phyloP scores from a whole-genome alignment of 2,329 filamentous ascomycete genomes.

The Huntiella moniliformis region DNA sequence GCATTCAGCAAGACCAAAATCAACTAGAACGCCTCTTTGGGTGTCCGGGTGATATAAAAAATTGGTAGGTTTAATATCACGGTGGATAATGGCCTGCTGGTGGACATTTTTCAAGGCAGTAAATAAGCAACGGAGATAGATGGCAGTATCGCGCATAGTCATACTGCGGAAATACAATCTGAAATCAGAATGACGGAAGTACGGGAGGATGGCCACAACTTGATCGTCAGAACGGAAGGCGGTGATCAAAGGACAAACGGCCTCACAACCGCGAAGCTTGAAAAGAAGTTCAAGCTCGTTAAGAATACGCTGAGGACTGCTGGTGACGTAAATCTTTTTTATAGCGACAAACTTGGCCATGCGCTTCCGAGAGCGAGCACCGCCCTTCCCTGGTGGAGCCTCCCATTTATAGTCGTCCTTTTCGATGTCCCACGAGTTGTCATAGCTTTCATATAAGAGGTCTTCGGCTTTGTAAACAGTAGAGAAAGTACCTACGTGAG shows the following conservation, averaged over 20 bases:
- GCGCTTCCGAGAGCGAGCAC: constrained; percentile 15
- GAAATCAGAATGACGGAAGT: constrained; percentile 91
- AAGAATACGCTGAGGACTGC: constrained; percentile 77
- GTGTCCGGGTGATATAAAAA: constrained; percentile 77
- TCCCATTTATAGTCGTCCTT: constrained; percentile 48
- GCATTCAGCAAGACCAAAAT: constrained; percentile 89
- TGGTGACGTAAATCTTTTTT: constrained; percentile 99
- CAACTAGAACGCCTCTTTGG: constrained; percentile 79
- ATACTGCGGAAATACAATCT: constrained; percentile 85
- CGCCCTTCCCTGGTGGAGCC: constrained; percentile 37
- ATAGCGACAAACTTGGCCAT: constrained; percentile 71
- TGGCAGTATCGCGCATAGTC: constrained; percentile 64
- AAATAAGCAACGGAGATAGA: constrained; percentile 81
- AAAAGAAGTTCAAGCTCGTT: constrained; percentile 91
- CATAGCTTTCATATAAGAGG: constrained; percentile 60
- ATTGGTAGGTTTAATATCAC: constrained; percentile 95
- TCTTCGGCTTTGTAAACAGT: constrained; percentile 99
- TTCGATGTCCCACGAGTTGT: constrained; percentile 73
- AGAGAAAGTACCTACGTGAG: constrained; percentile 73
- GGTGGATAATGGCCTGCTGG: constrained; percentile 66
- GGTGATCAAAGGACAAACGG: constrained; percentile 88
- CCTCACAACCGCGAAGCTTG: constrained; percentile 63
- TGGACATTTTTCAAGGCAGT: constrained; percentile 72
- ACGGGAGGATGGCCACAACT: constrained; percentile 84
- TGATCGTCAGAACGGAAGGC: constrained; percentile 92